Conservation (phyloP, 805 yeast genomes). For the Nadsonia fulvescens region DNA sequence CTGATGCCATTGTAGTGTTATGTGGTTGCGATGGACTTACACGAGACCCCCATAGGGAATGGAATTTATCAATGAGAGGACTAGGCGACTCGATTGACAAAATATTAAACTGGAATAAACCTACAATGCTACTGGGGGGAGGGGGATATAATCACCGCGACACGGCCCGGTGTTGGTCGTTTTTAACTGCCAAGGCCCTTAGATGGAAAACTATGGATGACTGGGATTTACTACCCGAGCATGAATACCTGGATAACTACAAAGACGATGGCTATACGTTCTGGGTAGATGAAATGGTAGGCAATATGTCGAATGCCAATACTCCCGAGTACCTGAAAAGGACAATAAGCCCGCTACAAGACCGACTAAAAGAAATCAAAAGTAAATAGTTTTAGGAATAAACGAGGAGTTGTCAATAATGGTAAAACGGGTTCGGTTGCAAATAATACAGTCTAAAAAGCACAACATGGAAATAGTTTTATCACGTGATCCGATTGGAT, state of each 20-base stretch:
- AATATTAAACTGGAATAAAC: constrained; percentile 17
- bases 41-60: constrained; percentile 44
- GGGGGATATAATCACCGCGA: constrained; percentile 57
- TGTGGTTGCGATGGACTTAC: constrained; percentile 62
- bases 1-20: constrained; percentile 43
- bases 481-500: too few relatives aligned
- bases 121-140: constrained; percentile 45
- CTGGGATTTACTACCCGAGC: constrained; percentile 39
- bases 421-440: too few relatives aligned
- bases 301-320: constrained; percentile 8
- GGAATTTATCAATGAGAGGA: constrained; percentile 48
- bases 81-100: constrained; percentile 21
- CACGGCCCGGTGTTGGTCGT: constrained; percentile 44
- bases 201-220: too few relatives aligned
- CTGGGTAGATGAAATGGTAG: constrained; percentile 21
- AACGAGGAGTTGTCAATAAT: too few relatives aligned
- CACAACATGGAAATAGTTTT: too few relatives aligned
- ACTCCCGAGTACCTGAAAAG: constrained; percentile 4
- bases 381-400: too few relatives aligned
- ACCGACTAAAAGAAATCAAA: too few relatives aligned
- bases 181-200: too few relatives aligned
- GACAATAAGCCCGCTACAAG: too few relatives aligned
- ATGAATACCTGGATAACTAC: constrained; percentile 25
- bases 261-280: constrained; percentile 28
- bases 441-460: too few relatives aligned